Evolutionary conservation across 306 rosid species (phyloP).

Genomic region (Ceratonia siliqua): DNA sequence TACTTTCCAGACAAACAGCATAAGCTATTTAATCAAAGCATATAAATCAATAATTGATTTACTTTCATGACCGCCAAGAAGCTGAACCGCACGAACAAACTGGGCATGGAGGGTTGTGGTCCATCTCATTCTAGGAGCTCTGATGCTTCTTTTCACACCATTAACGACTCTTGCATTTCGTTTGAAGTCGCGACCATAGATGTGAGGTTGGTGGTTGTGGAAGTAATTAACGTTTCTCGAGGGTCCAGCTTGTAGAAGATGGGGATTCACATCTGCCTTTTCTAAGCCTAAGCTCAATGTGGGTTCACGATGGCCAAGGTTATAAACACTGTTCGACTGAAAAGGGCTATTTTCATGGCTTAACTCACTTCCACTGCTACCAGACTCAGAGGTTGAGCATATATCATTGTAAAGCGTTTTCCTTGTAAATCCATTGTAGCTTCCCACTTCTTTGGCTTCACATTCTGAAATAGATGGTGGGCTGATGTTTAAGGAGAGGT

Average conservation of each 20-base stretch:
- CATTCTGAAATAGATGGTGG: constrained; percentile 48
- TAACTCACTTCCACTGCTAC: constrained; percentile 66
- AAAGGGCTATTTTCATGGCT: constrained; percentile 54
- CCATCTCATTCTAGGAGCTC: constrained; percentile 99
- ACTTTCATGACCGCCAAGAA: constrained; percentile 96
- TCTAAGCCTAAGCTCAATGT: constrained; percentile 57
- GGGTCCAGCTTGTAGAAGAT: constrained; percentile 23
- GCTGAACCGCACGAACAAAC: constrained; percentile 90
- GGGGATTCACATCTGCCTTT: constrained; percentile 31
- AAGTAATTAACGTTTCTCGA: constrained; percentile 33
- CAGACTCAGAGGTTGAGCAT: constrained; percentile 66
- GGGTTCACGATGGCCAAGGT: constrained; percentile 33
- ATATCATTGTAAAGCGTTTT: constrained; percentile 39
- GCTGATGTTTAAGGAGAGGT: constrained; percentile 81
- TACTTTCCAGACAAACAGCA: not conserved
- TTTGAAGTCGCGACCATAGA: constrained; percentile 57
- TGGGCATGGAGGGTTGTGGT: constrained; percentile 92
- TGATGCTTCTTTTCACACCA: constrained; percentile 57
- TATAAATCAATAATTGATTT: constrained; percentile 10
- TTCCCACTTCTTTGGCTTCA: constrained; percentile 33
- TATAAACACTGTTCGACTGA: constrained; percentile 5
- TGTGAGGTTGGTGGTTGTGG: constrained; percentile 50
- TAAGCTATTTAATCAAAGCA: constrained; percentile 2
- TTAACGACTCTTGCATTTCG: constrained; percentile 42
- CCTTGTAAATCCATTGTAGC: constrained; percentile 28